A percentile compares a stretch with the other conserved stretches of the same genome.
Evolutionary conservation across 192 early-diverging fungal species (phyloP).

Genomic region (Backusella tarrabulga): DNA sequence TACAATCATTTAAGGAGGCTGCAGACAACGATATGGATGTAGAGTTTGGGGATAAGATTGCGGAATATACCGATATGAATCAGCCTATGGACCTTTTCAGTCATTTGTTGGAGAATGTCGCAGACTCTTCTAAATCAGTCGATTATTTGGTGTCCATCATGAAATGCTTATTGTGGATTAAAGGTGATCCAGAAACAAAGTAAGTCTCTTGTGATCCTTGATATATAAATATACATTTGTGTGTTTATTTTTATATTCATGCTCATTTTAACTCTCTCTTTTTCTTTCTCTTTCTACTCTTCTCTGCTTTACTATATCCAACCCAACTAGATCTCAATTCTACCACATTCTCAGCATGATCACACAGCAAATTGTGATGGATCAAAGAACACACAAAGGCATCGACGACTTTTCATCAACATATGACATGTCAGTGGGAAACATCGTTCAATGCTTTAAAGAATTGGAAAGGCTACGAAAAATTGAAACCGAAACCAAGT

Average conservation of each 20-base stretch:
- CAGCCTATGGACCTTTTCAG: slow-evolving; percentile 69
- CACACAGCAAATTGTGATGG: slow-evolving; percentile 74
- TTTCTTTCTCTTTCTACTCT: background rate
- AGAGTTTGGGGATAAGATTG: slow-evolving; percentile 47
- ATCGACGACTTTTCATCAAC: slow-evolving; percentile 59
- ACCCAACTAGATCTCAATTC: slow-evolving; percentile 56
- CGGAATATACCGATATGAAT: slow-evolving; percentile 59
- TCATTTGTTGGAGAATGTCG: slow-evolving; percentile 59
- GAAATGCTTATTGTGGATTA: slow-evolving; percentile 68
- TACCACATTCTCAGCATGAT: slow-evolving; percentile 75
- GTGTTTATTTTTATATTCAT: background rate
- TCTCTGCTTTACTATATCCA: background rate
- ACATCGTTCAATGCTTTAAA: slow-evolving; percentile 68
- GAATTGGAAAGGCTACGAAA: slow-evolving; percentile 69
- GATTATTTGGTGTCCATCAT: slow-evolving; percentile 67
- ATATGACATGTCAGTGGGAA: slow-evolving; percentile 63
- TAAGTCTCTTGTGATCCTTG: background rate
- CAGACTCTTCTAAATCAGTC: slow-evolving; percentile 57
- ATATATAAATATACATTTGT: background rate
- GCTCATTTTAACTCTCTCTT: background rate
- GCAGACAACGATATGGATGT: slow-evolving; percentile 32
- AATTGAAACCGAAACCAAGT: slow-evolving; percentile 58
- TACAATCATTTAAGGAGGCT: slow-evolving; percentile 19
- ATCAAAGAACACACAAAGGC: slow-evolving; percentile 50
- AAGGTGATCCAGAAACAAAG: slow-evolving; percentile 70